Conservation (phyloP, 2,329 filamentous ascomycete species). For the Aspergillus ruber region DNA sequence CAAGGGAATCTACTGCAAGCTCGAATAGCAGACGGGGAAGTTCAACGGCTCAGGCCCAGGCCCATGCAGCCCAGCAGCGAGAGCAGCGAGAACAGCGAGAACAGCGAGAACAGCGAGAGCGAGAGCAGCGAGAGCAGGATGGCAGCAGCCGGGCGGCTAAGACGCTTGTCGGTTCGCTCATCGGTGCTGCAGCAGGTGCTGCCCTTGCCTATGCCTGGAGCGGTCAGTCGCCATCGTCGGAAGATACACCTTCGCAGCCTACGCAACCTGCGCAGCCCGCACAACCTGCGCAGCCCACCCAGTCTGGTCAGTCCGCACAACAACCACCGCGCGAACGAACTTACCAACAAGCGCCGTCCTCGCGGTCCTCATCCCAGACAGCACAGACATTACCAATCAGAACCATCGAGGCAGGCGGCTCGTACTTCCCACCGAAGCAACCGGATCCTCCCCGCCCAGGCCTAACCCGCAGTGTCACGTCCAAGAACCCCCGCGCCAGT, state of each 20-base stretch:
- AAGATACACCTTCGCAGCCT: constrained; percentile 14
- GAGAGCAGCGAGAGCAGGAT: neutral
- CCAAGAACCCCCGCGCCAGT: constrained; percentile 36
- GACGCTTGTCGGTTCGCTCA: constrained; percentile 65
- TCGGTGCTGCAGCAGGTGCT: constrained; percentile 72
- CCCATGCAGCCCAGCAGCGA: constrained; percentile 9
- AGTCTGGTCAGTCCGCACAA: too few relatives aligned
- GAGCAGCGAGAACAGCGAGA: too few relatives aligned
- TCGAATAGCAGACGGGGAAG: too few relatives aligned
- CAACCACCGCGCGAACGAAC: constrained; percentile 20
- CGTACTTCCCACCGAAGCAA: constrained; percentile 15
- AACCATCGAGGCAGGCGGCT: constrained; percentile 25
- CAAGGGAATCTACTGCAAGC: too few relatives aligned
- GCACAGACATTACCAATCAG: constrained; percentile 21
- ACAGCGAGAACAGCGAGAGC: neutral
- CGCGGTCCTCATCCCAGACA: constrained; percentile 16
- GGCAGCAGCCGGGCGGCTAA: constrained; percentile 46
- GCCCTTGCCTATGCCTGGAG: constrained; percentile 70
- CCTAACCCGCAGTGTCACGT: constrained; percentile 28
- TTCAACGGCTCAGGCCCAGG: constrained; percentile 11
- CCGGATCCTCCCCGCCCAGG: constrained; percentile 24
- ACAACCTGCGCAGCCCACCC: too few relatives aligned
- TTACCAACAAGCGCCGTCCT: constrained; percentile 11
- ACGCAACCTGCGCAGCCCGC: neutral
- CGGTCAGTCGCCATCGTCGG: constrained; percentile 25